Evolutionary conservation across 768 basidiomycete genomes (phyloP), one percentile per base, ranked within the genome.

Genomic region (Podaxis rugospora): DNA sequence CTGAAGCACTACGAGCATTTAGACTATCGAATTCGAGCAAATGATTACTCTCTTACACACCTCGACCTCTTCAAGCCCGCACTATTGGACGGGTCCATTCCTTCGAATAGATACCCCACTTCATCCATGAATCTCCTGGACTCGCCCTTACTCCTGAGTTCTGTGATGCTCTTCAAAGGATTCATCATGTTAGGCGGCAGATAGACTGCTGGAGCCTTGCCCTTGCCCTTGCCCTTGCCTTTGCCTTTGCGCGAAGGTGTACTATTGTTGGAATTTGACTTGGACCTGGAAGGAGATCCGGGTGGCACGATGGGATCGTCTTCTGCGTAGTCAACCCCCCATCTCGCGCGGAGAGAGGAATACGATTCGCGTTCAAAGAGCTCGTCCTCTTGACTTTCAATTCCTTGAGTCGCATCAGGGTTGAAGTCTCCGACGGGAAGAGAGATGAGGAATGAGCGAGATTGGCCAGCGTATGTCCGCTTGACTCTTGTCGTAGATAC

Each of bases 51-150:
- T 21, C 13, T 50, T 23, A 55, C 74, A 28, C 61, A 89, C 91
- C 89, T 93, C 10, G 87, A 83, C 64, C 90, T 80, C 52, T 86
- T 79, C 25, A 93, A 77, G 1, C 81, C 78, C 50, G 85, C 66
- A 9, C 80, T 77, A 14, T 78, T 80, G 14, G 76, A 75, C 9
- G 71, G 65, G 27, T 85, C 83, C 72, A 93, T 80, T 0, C 92
- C 90, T 70, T 94, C 92, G 63, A 93, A 89, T 4, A 93, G 72
- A 72, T 93, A 94, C 0, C 92, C 92, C 2, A 92, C 82, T 66
- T 93, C 92, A 62, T 94, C 92, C 46, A 92, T 71, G 68, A 93
- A 93, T 14, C 90, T 77, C 63, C 92, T 78, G 57, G 79, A 86
- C 73, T 93, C 90, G 11, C 92, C 92, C 69, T 90, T 90, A 67